phyloP scores from a whole-genome alignment of 768 basidiomycete species.

The Chalciporus chontae region DNA sequence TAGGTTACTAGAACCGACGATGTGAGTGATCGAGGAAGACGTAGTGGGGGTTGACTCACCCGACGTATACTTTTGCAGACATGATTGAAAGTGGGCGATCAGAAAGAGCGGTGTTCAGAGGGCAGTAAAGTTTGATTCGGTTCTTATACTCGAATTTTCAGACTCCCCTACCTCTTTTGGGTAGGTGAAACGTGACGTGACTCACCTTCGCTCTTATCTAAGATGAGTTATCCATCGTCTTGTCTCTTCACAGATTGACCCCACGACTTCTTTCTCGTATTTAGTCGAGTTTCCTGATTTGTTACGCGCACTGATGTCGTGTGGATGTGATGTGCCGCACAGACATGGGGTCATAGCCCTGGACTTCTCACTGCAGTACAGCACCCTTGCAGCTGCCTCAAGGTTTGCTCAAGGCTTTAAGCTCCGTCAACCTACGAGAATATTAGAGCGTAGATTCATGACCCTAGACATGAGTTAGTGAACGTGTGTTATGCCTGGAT shows the following conservation, averaged over 20 bases:
- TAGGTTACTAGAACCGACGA: slow-evolving; percentile 23
- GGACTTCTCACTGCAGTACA: background rate
- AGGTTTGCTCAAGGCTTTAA: slow-evolving; percentile 8
- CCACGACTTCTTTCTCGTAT: too few species aligned
- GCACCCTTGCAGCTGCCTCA: slow-evolving; percentile 9
- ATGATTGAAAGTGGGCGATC: slow-evolving; percentile 19
- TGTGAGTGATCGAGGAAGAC: background rate
- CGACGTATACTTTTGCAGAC: slow-evolving; percentile 32
- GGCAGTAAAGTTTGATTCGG: slow-evolving; percentile 16
- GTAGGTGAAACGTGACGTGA: slow-evolving; percentile 9
- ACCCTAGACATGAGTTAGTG: background rate
- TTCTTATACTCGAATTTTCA: slow-evolving; percentile 33
- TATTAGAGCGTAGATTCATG: background rate
- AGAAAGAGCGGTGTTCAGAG: slow-evolving; percentile 6
- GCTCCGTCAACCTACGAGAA: background rate
- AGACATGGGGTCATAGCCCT: too few species aligned
- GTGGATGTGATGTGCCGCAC: background rate
- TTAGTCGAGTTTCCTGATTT: background rate
- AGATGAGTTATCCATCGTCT: too few species aligned
- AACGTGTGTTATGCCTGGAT: background rate
- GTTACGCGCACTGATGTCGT: background rate
- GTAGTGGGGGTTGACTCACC: slow-evolving; percentile 19
- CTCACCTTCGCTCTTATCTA: slow-evolving; percentile 10
- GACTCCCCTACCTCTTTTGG: slow-evolving; percentile 33
- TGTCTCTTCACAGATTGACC: too few species aligned